Conservation (phyloP, 2,329 filamentous ascomycete genomes). For the Fusarium subglutinans region DNA sequence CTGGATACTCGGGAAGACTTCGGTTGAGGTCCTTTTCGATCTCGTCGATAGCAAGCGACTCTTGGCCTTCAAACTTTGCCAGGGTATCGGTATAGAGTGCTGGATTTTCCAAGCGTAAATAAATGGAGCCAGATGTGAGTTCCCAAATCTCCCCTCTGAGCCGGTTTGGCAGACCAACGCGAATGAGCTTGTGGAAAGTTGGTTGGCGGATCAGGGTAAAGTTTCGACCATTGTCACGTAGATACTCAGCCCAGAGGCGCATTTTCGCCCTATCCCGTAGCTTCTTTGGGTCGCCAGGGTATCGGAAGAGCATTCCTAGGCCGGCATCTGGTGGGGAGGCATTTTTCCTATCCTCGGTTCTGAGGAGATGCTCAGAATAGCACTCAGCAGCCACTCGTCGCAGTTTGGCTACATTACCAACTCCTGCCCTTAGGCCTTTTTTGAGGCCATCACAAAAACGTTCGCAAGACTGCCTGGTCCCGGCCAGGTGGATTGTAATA, state of each 20-base stretch:
- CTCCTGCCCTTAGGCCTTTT: constrained; percentile 84
- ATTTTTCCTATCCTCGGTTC: constrained; percentile 69
- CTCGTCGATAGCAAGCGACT: constrained; percentile 96
- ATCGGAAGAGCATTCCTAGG: constrained; percentile 89
- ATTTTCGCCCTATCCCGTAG: constrained; percentile 96
- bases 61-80: constrained; percentile 81
- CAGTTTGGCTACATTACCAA: constrained; percentile 87
- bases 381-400: constrained; percentile 83
- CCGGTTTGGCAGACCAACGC: constrained; percentile 92
- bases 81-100: constrained; percentile 86
- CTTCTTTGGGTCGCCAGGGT: constrained; percentile 94
- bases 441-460: constrained; percentile 97
- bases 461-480: constrained; percentile 88
- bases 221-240: constrained; percentile 94
- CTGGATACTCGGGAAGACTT: constrained; percentile 95
- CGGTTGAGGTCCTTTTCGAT: constrained; percentile 98
- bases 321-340: constrained; percentile 81
- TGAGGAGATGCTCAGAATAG: constrained; percentile 87
- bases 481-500: constrained; percentile 90
- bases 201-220: constrained; percentile 92
- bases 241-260: constrained; percentile 95
- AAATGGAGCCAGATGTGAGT: constrained; percentile 89
- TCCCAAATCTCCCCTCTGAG: constrained; percentile 97
- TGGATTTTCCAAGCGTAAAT: constrained; percentile 85
- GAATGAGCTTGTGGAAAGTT: constrained; percentile 96